These are phyloP conservation scores for Leptographium radiaticola DNA, from an alignment of 2,329 filamentous ascomycete species.

Conservation along the genomic window DNA sequence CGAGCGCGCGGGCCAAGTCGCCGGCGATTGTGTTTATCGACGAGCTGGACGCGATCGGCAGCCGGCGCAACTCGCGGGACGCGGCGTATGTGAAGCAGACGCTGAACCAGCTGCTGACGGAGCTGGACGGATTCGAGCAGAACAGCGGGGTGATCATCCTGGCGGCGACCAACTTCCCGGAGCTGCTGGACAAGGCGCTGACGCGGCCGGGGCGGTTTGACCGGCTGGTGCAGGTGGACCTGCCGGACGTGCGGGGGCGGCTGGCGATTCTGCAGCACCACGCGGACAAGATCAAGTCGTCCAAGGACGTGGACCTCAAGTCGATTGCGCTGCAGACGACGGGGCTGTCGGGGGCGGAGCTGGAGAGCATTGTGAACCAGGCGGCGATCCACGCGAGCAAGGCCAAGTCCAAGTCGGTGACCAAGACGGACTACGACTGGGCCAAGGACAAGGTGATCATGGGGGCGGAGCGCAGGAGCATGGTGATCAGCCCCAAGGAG, in stretches of 20 bases:
- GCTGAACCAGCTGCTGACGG: conserved; percentile 89
- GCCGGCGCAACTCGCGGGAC: conserved; percentile 84
- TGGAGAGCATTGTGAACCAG: conserved; percentile 95
- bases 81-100: conserved; percentile 95
- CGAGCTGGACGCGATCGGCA: conserved; percentile 84
- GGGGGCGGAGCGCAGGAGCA: conserved; percentile 83
- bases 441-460: conserved; percentile 97
- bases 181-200: conserved; percentile 86
- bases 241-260: conserved; percentile 87
- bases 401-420: conserved; percentile 62
- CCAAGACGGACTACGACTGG: conserved; percentile 80
- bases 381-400: conserved; percentile 91
- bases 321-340: conserved; percentile 77
- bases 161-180: conserved; percentile 90
- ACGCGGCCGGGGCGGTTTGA: conserved; percentile 93
- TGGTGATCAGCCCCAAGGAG: conserved; percentile 84
- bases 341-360: conserved; percentile 86
- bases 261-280: conserved; percentile 90
- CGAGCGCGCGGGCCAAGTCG: conserved; percentile 21
- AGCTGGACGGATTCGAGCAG: conserved; percentile 93
- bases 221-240: conserved; percentile 73
- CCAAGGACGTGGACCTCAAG: conserved; percentile 67
- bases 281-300: conserved; percentile 77
- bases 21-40: conserved; percentile 68
- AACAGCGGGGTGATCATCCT: conserved; percentile 91